A percentile compares a stretch with the other conserved stretches of the same genome.
These are phyloP conservation scores for Oehlia diaphana DNA, from an alignment of 192 early-diverging fungal genomes.

Conservation along the genomic window DNA sequence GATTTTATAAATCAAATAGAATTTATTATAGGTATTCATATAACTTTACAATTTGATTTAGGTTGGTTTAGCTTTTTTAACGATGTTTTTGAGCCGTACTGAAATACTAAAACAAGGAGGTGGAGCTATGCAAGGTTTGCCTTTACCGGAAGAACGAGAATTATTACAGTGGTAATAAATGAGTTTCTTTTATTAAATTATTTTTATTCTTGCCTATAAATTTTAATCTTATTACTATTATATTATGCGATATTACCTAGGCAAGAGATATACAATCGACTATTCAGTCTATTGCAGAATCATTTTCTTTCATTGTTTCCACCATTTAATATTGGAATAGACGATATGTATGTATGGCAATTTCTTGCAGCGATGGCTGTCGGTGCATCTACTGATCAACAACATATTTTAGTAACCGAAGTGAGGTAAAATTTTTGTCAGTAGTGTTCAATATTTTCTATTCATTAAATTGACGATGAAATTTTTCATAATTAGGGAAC, in stretches of 20 bases:
- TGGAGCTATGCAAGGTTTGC: slow-evolving; percentile 48
- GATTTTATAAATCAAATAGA: not conserved
- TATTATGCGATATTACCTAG: slow-evolving; percentile 14
- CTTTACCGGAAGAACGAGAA: slow-evolving; percentile 54
- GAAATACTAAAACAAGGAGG: slow-evolving; percentile 83
- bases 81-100: slow-evolving; percentile 85
- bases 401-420: slow-evolving; percentile 88
- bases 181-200: not conserved
- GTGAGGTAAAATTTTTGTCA: slow-evolving; percentile 59
- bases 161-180: slow-evolving; percentile 51
- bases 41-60: slow-evolving; percentile 20
- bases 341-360: slow-evolving; percentile 97
- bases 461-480: not conserved
- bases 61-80: slow-evolving; percentile 86
- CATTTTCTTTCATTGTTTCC: slow-evolving; percentile 82
- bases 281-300: slow-evolving; percentile 78
- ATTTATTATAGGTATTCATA: not conserved
- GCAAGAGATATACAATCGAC: slow-evolving; percentile 80
- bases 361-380: slow-evolving; percentile 96
- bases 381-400: slow-evolving; percentile 92
- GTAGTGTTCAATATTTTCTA: not conserved
- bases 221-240: not conserved
- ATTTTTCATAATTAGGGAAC: slow-evolving; percentile 51
- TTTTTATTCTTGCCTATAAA: not conserved
- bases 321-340: slow-evolving; percentile 51